Evolutionary conservation across 2,329 filamentous ascomycete genomes (phyloP), one percentile per base, ranked within the genome.

Genomic region (Monosporascus sp.): DNA sequence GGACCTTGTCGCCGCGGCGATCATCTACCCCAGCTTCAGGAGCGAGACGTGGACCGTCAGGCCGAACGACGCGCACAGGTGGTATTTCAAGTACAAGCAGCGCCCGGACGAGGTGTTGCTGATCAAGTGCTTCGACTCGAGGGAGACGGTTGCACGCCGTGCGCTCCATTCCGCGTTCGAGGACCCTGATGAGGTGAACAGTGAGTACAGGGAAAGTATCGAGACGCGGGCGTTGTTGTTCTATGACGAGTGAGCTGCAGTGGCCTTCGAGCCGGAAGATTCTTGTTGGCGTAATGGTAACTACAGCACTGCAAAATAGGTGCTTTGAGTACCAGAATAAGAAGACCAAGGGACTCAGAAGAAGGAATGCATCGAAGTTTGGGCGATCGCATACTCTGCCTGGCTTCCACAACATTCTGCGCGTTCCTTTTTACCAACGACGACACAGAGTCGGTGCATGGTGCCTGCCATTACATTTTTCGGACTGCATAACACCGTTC

Each of bases 81-180:
- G 80, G 80, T 77, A 77, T 60, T 83, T 74, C 65, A 72, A 79
- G 54, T 72, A 74, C 57, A 66, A 61, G 1, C 78, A 80, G 68
- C 70, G 66, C 5, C 77, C 79, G 0, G 72, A 75, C 35, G 74
- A 84, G 62, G 75, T 77, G 3, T 70, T 79, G 15, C 63, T 84
- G 48, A 80, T 85, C 64, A 84, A 83, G 62, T 82, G 78, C 58
- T 83, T 78, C 62, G 81, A 84, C 66, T 78, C 74, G 5, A 74
- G 77, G 60, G 63, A 65, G 35, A 72, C 74, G 57, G 77, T 76
- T n/a, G 76, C 79, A 7, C 73, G 79, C 3, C 67, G 79, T 18
- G 74, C 77, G 18, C 77, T 79, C 35, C 81, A 84, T 60, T 75
- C 73, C 31, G 77, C 80, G 0, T 83, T 84, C 67, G 70, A 72